A percentile compares a stretch with the other conserved stretches of the same genome.
Conservation (phyloP, 139 green algal species). For the Asterochloris sp. region DNA sequence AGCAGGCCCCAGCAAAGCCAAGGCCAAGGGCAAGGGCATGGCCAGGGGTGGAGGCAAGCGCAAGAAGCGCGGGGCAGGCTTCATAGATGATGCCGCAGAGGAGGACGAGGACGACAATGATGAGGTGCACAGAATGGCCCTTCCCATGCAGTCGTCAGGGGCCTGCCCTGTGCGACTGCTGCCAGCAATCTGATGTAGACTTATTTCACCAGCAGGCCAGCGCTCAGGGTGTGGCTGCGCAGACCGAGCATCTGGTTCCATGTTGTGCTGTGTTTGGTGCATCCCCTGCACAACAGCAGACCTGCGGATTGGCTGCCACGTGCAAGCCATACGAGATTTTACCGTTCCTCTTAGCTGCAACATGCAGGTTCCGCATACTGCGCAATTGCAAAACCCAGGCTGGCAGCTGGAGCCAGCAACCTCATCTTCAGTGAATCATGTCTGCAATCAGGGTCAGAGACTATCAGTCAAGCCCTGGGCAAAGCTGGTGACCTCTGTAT, state of each 20-base stretch:
- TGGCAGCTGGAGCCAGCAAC: too few relatives aligned
- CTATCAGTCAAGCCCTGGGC: not conserved
- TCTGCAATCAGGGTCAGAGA: not conserved
- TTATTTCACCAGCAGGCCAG: too few relatives aligned
- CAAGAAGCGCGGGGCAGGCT: slow-evolving; percentile 25
- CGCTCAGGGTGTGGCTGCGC: not conserved
- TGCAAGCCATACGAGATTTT: too few relatives aligned
- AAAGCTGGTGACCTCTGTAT: not conserved
- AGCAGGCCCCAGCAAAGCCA: not conserved
- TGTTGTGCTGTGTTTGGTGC: not conserved
- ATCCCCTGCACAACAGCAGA: not conserved
- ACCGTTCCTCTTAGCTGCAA: too few relatives aligned
- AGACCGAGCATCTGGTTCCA: not conserved
- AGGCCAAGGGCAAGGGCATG: not conserved
- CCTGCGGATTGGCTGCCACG: not conserved
- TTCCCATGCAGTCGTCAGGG: not conserved
- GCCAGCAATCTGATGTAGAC: not conserved
- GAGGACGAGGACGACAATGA: slow-evolving; percentile 28
- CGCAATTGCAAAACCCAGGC: not conserved
- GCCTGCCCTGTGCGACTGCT: not conserved
- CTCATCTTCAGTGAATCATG: not conserved
- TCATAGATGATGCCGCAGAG: slow-evolving; percentile 53
- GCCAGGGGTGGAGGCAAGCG: not conserved
- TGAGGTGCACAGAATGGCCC: not conserved
- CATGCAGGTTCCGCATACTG: not conserved